Percentiles rank a stretch among this genome's conserved stretches.
Conservation (phyloP, 306 rosid species). For the Oxytropis ochrocephala region DNA sequence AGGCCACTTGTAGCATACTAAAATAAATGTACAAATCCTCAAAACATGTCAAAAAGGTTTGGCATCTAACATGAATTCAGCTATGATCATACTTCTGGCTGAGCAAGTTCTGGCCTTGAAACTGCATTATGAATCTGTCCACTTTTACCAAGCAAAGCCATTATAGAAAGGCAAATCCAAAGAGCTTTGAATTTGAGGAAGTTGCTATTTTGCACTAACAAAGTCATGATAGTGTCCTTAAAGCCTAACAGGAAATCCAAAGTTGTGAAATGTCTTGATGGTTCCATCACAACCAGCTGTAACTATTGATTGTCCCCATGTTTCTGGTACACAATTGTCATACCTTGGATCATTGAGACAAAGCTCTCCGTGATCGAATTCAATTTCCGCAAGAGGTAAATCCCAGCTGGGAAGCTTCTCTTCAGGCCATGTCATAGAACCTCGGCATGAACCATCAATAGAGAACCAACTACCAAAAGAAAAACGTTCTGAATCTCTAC, state of each 20-base stretch:
- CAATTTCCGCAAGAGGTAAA: slow-evolving; percentile 28
- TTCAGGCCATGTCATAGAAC: slow-evolving; percentile 80
- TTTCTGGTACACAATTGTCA: slow-evolving; percentile 31
- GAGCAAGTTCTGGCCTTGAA: not conserved
- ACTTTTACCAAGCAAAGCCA: not conserved
- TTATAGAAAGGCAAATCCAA: not conserved
- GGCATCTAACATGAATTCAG: slow-evolving; percentile 26
- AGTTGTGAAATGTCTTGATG: slow-evolving; percentile 78
- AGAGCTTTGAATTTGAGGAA: not conserved
- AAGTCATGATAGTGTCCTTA: slow-evolving; percentile 23
- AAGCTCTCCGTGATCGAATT: slow-evolving; percentile 16
- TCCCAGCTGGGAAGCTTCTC: slow-evolving; percentile 71
- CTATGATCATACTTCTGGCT: slow-evolving; percentile 1
- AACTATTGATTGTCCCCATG: slow-evolving; percentile 75
- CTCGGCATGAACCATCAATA: slow-evolving; percentile 43
- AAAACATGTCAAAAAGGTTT: slow-evolving; percentile 9
- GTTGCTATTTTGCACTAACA: not conserved
- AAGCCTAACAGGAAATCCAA: slow-evolving; percentile 71
- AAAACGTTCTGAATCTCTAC: slow-evolving; percentile 40
- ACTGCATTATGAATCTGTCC: not conserved
- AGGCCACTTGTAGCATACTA: slow-evolving; percentile 23
- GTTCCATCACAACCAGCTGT: slow-evolving; percentile 71
- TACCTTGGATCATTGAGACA: slow-evolving; percentile 7
- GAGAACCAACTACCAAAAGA: slow-evolving; percentile 67
- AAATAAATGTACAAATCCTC: slow-evolving; percentile 24